phyloP scores from a whole-genome alignment of 352 stramenopile genomes.

The Phytopythium montanum region DNA sequence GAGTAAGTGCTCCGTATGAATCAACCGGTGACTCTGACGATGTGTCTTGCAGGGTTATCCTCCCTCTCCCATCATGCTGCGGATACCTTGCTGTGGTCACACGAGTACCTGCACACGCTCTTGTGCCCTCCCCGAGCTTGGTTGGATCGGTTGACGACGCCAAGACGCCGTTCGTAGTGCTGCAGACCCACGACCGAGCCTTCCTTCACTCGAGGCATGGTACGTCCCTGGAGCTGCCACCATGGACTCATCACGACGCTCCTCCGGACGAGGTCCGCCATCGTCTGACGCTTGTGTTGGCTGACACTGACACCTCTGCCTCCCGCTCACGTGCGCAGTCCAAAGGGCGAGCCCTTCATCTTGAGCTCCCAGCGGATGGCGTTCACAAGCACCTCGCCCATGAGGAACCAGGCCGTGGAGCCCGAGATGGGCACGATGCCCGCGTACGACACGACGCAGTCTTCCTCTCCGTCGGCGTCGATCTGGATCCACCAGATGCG shows the following conservation, averaged over 20 bases:
- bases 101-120: too few relatives aligned
- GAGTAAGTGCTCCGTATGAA: not conserved
- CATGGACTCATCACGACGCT: not conserved
- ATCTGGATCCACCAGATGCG: constrained; percentile 9
- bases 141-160: too few relatives aligned
- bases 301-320: not conserved
- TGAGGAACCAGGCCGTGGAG: constrained; percentile 6
- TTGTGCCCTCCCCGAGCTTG: too few relatives aligned
- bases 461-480: constrained; percentile 3
- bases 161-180: too few relatives aligned
- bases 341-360: constrained; percentile 7
- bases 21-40: not conserved
- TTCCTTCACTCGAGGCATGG: not conserved
- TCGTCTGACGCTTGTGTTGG: not conserved
- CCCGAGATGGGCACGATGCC: constrained; percentile 6
- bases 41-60: not conserved
- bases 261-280: not conserved
- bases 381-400: constrained; percentile 10
- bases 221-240: not conserved
- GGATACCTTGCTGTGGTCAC: too few relatives aligned
- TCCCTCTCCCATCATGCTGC: too few relatives aligned
- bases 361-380: constrained; percentile 7
- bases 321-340: not conserved
- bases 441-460: constrained; percentile 9
- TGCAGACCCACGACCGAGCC: too few relatives aligned